These are phyloP conservation scores for Cucurbita pepo DNA, from an alignment of 306 rosid species.

Conservation along the genomic window DNA sequence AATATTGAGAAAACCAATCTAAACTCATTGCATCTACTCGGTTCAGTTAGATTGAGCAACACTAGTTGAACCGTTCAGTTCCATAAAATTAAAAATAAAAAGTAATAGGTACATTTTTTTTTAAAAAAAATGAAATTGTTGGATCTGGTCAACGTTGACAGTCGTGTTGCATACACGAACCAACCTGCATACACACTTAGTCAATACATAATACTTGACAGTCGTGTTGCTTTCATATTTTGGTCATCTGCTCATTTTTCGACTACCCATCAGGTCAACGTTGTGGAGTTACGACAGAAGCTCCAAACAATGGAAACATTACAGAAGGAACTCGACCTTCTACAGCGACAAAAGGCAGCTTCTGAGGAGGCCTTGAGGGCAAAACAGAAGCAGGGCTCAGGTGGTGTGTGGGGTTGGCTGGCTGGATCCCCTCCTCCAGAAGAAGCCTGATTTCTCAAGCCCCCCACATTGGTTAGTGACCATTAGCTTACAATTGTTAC, in stretches of 20 bases:
- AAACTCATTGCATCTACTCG: not conserved
- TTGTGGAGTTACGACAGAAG: conserved; percentile 83
- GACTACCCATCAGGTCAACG: conserved; percentile 52
- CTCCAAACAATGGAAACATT: conserved; percentile 72
- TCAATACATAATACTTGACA: not conserved
- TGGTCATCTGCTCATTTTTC: not conserved
- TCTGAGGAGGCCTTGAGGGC: conserved; percentile 67
- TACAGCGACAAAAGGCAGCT: conserved; percentile 76
- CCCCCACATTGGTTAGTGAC: conserved; percentile 13
- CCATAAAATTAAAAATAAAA: not conserved
- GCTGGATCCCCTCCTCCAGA: conserved; percentile 68
- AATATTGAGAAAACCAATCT: not conserved
- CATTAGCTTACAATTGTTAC: conserved; percentile 28
- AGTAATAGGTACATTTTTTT: not conserved
- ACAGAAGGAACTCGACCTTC: conserved; percentile 87
- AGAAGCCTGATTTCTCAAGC: conserved; percentile 19
- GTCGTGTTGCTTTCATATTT: not conserved
- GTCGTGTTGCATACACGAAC: not conserved
- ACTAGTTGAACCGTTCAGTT: not conserved
- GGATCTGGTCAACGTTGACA: not conserved
- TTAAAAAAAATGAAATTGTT: not conserved
- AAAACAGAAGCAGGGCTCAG: conserved; percentile 58
- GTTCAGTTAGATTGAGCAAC: not conserved
- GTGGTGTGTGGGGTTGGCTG: conserved; percentile 95
- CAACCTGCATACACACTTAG: too few species aligned